These are phyloP conservation scores for Pneumocystis sp. DNA, from an alignment of 1,139 yeast species.

Conservation along the genomic window DNA sequence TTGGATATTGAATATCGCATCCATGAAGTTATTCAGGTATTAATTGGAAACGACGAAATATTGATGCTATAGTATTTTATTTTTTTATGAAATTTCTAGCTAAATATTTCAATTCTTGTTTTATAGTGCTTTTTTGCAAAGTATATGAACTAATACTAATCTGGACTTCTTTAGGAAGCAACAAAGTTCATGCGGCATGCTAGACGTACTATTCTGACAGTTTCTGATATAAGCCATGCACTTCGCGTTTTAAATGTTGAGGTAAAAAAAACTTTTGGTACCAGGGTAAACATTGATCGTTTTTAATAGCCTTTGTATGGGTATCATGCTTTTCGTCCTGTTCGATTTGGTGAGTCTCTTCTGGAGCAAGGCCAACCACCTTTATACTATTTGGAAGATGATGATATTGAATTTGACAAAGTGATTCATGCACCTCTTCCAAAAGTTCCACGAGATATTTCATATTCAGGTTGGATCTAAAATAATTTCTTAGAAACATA, in stretches of 20 bases:
- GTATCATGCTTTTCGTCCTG: slow-evolving; percentile 35
- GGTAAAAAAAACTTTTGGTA: slow-evolving; percentile 27
- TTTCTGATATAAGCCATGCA: slow-evolving; percentile 71
- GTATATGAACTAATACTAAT: neutral
- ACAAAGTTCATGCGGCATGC: slow-evolving; percentile 91
- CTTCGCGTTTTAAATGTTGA: slow-evolving; percentile 76
- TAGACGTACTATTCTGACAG: slow-evolving; percentile 65
- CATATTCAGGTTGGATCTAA: slow-evolving; percentile 26
- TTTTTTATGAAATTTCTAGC: no score
- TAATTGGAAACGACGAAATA: neutral
- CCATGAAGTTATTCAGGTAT: slow-evolving; percentile 48
- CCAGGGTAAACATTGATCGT: neutral
- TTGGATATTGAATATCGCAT: slow-evolving; percentile 98
- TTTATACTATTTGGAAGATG: slow-evolving; percentile 72
- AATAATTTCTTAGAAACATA: neutral
- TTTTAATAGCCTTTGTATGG: slow-evolving; percentile 29
- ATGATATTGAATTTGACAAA: slow-evolving; percentile 87
- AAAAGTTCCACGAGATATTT: slow-evolving; percentile 79
- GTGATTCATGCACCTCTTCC: slow-evolving; percentile 89
- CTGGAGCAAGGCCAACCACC: slow-evolving; percentile 90
- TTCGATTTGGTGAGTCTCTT: slow-evolving; percentile 63
- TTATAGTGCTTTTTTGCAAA: neutral
- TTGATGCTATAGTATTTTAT: neutral
- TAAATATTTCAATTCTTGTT: neutral
- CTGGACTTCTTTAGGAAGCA: slow-evolving; percentile 57